Evolutionary conservation across 441 rosid genomes (phyloP), one percentile per base, ranked within the genome.

Genomic region (Melianthus villosus): DNA sequence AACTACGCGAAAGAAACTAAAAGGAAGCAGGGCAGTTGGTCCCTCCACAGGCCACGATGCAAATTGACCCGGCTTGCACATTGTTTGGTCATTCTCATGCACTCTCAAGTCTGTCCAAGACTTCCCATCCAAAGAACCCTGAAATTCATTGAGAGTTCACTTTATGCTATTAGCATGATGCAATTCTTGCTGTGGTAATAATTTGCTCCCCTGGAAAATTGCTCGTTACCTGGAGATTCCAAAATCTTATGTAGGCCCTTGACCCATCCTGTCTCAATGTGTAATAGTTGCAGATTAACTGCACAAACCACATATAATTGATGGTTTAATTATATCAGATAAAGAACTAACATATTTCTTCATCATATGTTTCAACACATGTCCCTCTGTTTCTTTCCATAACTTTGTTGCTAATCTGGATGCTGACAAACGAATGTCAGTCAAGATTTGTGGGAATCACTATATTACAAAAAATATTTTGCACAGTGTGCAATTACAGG

Each of bases 231-330:
- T 85, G 94, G 28, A 91, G 55, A 52, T 67, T 82, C 99, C 96
- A 85, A 42, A 36, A 69, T 59, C 94, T 73, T 38, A 68, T 28
- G 60, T 48, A 82, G 31, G 94, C 74, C 59, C 68, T 69, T 40
- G 93, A 85, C 6, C 99, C 94, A 42, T 91, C 99, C 64, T 75
- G 84, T 56, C 94, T 69, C 57, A 85, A 67, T 20, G 94, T 85
- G 53, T 82, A 85, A 54, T 76, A 67, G 64, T 85, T 91, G 75
- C 94, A 91, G 93, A 82, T 79, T 7, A 91, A 82, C 96, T 91
- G 93, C 79, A 64, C 44, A 28, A 28, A 42, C 34, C 18, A 13
- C 41, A 27, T 2, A 26, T 15, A 9, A 5, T 10, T 8, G n/a
- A 16, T 25, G 20, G 10, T n/a, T 22, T 17, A 30, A 12, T 22